Conservation (phyloP, 129 eudicot genomes). For the Silybum marianum region DNA sequence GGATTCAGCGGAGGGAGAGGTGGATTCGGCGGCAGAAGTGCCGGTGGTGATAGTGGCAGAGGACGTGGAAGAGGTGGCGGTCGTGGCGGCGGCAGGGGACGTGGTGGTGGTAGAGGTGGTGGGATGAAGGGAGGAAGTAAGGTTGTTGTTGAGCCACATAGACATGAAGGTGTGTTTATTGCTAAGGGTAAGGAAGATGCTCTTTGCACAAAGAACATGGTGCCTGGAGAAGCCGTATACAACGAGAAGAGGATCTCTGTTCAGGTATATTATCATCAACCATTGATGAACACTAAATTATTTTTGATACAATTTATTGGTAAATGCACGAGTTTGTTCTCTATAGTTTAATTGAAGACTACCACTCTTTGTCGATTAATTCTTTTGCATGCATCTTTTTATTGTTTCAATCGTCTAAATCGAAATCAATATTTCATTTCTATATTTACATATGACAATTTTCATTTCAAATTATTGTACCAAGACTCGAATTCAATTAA, state of each 20-base stretch:
- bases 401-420: too few species aligned
- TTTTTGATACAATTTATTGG: not conserved
- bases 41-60: constrained; percentile 35
- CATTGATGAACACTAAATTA: not conserved
- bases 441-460: not conserved
- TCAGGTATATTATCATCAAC: constrained; percentile 51
- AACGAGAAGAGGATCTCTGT: constrained; percentile 93
- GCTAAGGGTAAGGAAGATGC: constrained; percentile 93
- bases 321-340: not conserved
- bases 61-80: constrained; percentile 49
- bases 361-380: too few species aligned
- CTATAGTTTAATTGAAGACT: too few species aligned
- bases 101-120: constrained; percentile 52
- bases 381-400: too few species aligned
- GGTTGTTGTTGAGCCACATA: constrained; percentile 83
- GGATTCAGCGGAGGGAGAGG: constrained; percentile 46
- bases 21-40: constrained; percentile 46
- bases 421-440: not conserved
- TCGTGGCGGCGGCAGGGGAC: constrained; percentile 45
- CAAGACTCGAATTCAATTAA: not conserved
- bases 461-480: not conserved
- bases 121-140: constrained; percentile 89
- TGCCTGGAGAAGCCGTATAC: constrained; percentile 94
- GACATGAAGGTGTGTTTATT: constrained; percentile 89
- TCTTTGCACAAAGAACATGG: constrained; percentile 85